Base-by-base conservation (phyloP, 768 basidiomycete genomes). In the Hebeloma cylindrosporum region DNA sequence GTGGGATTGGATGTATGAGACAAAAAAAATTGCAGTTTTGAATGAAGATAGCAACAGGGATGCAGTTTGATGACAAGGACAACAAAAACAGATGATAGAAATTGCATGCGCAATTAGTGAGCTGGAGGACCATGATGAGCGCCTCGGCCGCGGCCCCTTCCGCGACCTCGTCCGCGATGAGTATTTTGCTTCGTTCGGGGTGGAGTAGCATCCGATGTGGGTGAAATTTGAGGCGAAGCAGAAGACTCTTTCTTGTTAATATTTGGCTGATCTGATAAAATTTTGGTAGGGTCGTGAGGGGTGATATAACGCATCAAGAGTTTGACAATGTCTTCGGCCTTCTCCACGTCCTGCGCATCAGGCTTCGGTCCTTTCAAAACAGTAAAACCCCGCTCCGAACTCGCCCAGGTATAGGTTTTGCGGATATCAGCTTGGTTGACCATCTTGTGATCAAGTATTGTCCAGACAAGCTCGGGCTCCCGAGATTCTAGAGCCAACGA, bases 391-490 rank as follows among this genome's bases (percentile, higher is more conserved):
- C 58, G 56, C 5, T 60, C 55, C 25, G 74, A 74, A 8, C 67
- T 74, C 18, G 75, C 64, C 55, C 68, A 69, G 14, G 64, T 57
- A 82, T 79, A 84, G 0, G 72, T 72, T 25, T 73, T 63, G 47
- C 64, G 66, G 43, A 82, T 74, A 20, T 82, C 80, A 13, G 71
- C 58, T 29, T 66, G 48, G 38, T 61, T 69, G 20, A 77, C 73
- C 17, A 87, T 69, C n/a, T 66, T 66, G 32, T 73, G 79, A 36
- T 84, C 74, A 21, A 88, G 73, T 38, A 88, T 63, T 65, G 77
- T 68, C 75, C 77, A 83, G 18, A 85, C 77, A 26, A 80, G 65
- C 53, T 85, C 78, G 7, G 84, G 84, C 54, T 83, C 77, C 41
- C 66, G 60, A 10, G 83, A 83, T 51, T 77, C 69, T 32, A 88